Base-by-base conservation (phyloP, 768 basidiomycete species). In the Daedalea quercina region DNA sequence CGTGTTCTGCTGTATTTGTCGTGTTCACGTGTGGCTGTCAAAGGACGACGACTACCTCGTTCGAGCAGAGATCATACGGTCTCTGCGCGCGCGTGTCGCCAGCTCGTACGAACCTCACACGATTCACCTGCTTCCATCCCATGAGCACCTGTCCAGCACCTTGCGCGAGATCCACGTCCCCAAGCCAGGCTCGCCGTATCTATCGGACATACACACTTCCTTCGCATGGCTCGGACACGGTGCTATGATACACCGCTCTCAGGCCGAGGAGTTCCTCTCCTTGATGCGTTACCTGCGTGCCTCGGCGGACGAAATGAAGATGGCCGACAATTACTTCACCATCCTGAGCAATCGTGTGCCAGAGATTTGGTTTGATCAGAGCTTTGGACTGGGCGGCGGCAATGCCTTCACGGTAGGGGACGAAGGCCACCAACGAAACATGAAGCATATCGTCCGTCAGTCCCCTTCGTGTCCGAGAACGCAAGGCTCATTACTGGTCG, bases 21-120 rank as follows among this genome's bases (percentile, higher is more conserved):
- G 26, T 15, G 17, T 11, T 31, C 28, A 31, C 28, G 28, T 31
- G 28, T 31, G 28, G 24, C 8, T 20, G n/a, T 49, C 24, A 11
- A 54, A 85, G 84, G 85, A 87, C 59, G 85, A 87, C 60, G 85
- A 85, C 64, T 86, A 80, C 61, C 69, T 86, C 20, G 62, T 87
- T 45, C 64, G 70, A 26, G 79, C 85, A 8, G 77, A 82, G 56
- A 70, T 83, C 28, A 76, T 86, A 53, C 69, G 69, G 31, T 63
- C 77, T 0, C 69, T 86, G n/a, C 73, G 74, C 3, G 54, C 68
- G 28, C 72, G 76, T 44, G 67, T 78, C 48, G 35, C 54, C 54
- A 24, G 68, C 63, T 9, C 44, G 15, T 54, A 53, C 11, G 47
- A 58, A 17, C 49, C 55, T 1, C 55, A 63, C 11, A 61, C 66